Evolutionary conservation across 257 asterid genomes (phyloP).

Genomic region (Mitragyna speciosa): DNA sequence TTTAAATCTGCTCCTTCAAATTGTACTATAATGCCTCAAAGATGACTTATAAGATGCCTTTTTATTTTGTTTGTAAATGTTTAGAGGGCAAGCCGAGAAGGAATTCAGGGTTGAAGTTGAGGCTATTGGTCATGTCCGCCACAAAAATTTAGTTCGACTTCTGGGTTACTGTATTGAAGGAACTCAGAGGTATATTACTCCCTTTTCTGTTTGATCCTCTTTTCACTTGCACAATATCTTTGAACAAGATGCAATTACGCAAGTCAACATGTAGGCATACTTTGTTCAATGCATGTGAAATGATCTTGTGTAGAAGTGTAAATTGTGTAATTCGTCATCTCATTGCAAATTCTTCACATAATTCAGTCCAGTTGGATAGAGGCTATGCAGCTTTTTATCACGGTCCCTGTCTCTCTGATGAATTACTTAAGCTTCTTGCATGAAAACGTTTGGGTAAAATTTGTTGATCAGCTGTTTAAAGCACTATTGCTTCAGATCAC

Average conservation of each 20-base stretch:
- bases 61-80: conserved; percentile 4
- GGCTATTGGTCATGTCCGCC: conserved; percentile 91
- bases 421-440: background rate
- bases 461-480: background rate
- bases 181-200: conserved; percentile 54
- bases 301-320: background rate
- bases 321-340: background rate
- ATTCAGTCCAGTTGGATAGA: background rate
- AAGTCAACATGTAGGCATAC: background rate
- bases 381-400: background rate
- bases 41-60: background rate
- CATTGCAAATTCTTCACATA: background rate
- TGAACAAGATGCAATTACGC: background rate
- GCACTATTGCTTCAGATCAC: background rate
- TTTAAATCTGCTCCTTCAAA: background rate
- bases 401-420: background rate
- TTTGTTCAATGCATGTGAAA: background rate
- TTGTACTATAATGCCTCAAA: background rate
- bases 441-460: background rate
- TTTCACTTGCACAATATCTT: background rate
- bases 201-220: background rate
- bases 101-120: conserved; percentile 90
- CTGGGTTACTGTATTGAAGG: conserved; percentile 91
- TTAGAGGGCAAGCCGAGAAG: conserved; percentile 90
- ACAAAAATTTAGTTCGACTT: conserved; percentile 80